phyloP scores from a whole-genome alignment of 1,139 yeast genomes.

The Pichia norvegensis region DNA sequence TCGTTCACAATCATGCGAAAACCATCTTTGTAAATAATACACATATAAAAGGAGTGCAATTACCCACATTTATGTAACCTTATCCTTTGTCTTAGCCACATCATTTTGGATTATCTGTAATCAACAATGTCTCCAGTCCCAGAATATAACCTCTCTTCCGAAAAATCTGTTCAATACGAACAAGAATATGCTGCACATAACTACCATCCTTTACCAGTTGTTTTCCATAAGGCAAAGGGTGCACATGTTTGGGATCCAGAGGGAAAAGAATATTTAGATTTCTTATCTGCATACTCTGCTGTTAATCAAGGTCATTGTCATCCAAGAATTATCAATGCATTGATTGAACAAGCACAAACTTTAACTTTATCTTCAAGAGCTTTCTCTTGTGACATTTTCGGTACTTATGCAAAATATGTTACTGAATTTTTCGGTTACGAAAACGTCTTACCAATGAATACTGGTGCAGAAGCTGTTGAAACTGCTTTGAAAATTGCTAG shows the following conservation, averaged over 20 bases:
- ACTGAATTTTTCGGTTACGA: slow-evolving; percentile 89
- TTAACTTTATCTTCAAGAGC: slow-evolving; percentile 89
- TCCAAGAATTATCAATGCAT: slow-evolving; percentile 81
- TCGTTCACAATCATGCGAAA: not conserved
- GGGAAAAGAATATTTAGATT: slow-evolving; percentile 81
- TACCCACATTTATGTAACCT: not conserved
- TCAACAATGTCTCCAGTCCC: slow-evolving; percentile 15
- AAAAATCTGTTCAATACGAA: slow-evolving; percentile 63
- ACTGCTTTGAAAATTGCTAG: slow-evolving; percentile 91
- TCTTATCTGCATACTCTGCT: slow-evolving; percentile 89
- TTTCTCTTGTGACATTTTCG: slow-evolving; percentile 83
- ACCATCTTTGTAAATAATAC: not conserved
- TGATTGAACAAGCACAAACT: slow-evolving; percentile 77
- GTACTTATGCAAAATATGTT: slow-evolving; percentile 77
- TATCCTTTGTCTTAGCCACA: not conserved
- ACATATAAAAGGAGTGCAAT: not conserved
- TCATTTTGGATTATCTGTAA: not conserved
- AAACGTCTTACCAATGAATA: slow-evolving; percentile 94
- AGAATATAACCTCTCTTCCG: slow-evolving; percentile 49
- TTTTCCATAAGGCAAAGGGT: slow-evolving; percentile 76
- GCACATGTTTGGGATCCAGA: slow-evolving; percentile 99
- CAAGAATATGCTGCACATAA: slow-evolving; percentile 86
- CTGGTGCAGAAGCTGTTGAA: slow-evolving; percentile 98
- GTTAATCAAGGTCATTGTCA: slow-evolving; percentile 99
- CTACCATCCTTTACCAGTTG: slow-evolving; percentile 95